Evolutionary conservation across 2,329 filamentous ascomycete genomes (phyloP), one percentile per base, ranked within the genome.

Genomic region (Rutstroemia sp.): DNA sequence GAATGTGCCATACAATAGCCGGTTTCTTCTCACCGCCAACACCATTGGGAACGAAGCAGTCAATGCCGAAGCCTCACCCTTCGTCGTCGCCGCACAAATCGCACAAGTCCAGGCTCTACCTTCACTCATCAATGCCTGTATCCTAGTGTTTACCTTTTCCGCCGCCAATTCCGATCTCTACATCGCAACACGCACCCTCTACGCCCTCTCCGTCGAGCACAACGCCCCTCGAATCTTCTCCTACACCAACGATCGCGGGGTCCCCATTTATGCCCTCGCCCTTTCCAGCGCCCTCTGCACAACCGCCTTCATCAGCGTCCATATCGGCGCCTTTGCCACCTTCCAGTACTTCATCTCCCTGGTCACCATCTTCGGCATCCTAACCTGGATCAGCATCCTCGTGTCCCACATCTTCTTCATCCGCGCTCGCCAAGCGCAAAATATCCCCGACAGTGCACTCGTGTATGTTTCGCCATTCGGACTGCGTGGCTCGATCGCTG

Each of bases 341-440:
- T 89, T 89, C 70, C 77, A 75, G 51, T 90, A 86, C 83, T 86
- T 90, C 68, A 78, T 83, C 63, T 88, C 87, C 70, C 76, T 89
- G 54, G 85, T 82, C 23, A 68, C 63, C 10, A 62, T 67, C 52
- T 67, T 67, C 49, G 63, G 63, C 42, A 62, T 69, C 39, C 50
- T 68, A 4, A 67, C 65, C n/a, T 67, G 66, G 66, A 67, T 67
- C 59, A 76, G 81, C 12, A 74, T 83, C 75, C 49, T 66, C 87
- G 88, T 86, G 49, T 82, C 83, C 2, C 85, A 88, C 71, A 83
- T 88, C 69, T 81, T 70, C 72, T 88, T 86, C 67, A 77, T 86
- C 59, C 76, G 77, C 4, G 85, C 81, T 0, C 82, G 84, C 57
- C 74, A 75, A 37, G 84, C 80, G 0, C 85, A 88, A 65, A 73